These are phyloP conservation scores for Chaetomiaceae sp. DNA, from an alignment of 2,329 filamentous ascomycete genomes.

Conservation along the genomic window DNA sequence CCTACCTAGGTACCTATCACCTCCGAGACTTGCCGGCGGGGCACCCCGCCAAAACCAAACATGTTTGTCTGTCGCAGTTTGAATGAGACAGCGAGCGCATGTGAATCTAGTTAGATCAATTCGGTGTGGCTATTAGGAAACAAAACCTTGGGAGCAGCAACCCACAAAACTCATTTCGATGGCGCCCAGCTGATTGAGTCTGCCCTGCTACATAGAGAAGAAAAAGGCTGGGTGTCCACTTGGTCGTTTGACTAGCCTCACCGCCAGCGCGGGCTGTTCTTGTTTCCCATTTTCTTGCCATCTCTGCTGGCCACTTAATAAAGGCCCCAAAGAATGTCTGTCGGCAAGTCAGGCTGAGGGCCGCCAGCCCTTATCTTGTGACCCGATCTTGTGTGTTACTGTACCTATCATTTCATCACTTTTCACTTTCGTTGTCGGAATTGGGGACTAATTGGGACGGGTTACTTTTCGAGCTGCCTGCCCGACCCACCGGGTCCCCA, in stretches of 20 bases:
- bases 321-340: too few relatives aligned
- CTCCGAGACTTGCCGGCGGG: background rate
- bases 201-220: background rate
- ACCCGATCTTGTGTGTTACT: background rate
- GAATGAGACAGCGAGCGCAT: too few relatives aligned
- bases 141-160: too few relatives aligned
- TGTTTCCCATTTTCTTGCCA: too few relatives aligned
- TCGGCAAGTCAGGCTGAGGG: too few relatives aligned
- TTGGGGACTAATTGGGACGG: background rate
- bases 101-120: too few relatives aligned
- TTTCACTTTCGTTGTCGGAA: background rate
- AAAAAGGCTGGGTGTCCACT: background rate
- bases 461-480: background rate
- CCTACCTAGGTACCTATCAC: background rate
- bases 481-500: background rate
- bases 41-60: background rate
- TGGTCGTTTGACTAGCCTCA: too few relatives aligned
- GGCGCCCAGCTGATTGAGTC: background rate
- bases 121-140: too few relatives aligned
- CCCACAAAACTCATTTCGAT: too few relatives aligned
- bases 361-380: background rate
- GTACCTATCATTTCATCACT: background rate
- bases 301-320: too few relatives aligned
- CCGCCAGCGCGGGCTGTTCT: background rate
- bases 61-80: too few relatives aligned